Percentiles rank a stretch among this genome's conserved stretches.
Evolutionary conservation across 768 basidiomycete species (phyloP).

Genomic region (Exidia glandulosa): DNA sequence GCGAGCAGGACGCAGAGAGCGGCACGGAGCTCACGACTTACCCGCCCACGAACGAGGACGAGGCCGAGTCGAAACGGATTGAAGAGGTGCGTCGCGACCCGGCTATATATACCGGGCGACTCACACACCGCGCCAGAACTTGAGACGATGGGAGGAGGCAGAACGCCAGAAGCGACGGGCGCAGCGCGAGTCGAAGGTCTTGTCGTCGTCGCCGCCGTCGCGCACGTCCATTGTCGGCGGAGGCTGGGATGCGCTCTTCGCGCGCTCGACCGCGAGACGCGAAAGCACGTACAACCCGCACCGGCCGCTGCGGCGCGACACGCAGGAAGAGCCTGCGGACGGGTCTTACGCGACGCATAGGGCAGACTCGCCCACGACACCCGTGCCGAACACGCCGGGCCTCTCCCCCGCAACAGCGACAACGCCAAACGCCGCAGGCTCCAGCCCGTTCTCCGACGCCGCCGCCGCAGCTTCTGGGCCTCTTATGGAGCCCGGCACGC

Average conservation of each 20-base stretch:
- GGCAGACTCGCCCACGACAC: background rate
- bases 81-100: constrained; percentile 45
- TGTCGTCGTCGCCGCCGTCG: background rate
- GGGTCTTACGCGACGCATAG: background rate
- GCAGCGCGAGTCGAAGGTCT: constrained; percentile 41
- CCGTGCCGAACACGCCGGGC: background rate
- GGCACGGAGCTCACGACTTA: constrained; percentile 29
- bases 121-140: constrained; percentile 37
- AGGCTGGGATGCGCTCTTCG: background rate
- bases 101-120: background rate
- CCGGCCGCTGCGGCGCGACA: background rate
- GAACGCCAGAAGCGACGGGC: constrained; percentile 68
- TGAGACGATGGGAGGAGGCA: constrained; percentile 66
- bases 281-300: background rate
- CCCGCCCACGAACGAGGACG: constrained; percentile 57
- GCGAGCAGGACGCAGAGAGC: constrained; percentile 15
- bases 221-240: background rate
- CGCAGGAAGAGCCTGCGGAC: background rate
- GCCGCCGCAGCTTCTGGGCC: background rate
- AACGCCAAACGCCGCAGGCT: background rate
- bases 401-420: background rate
- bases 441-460: background rate
- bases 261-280: background rate
- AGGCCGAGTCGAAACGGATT: constrained; percentile 54
- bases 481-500: background rate